Conservation (phyloP, 2,329 filamentous ascomycete genomes). For the Drechmeria coniospora region DNA sequence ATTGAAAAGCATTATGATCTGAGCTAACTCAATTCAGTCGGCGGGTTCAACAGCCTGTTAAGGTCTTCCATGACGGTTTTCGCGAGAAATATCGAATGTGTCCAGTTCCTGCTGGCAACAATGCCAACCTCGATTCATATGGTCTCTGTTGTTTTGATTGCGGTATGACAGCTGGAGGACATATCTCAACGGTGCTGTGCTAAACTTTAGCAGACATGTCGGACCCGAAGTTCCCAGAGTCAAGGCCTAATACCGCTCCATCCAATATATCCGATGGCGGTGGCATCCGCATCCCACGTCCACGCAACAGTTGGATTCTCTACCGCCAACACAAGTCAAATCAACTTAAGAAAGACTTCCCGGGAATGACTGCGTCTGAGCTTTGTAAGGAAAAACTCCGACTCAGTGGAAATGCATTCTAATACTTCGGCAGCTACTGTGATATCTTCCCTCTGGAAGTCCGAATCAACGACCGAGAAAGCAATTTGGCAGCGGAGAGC, state of each 20-base stretch:
- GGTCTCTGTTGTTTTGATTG: constrained; percentile 8
- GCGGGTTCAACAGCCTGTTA: constrained; percentile 11
- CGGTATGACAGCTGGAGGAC: constrained; percentile 8
- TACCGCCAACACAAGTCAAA: constrained; percentile 15
- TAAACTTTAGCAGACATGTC: constrained; percentile 2
- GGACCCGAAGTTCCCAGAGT: constrained; percentile 1
- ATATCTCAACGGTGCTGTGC: too few relatives aligned
- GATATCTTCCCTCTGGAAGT: constrained; percentile 14
- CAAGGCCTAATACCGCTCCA: background rate
- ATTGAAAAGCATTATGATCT: background rate
- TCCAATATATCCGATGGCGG: too few relatives aligned
- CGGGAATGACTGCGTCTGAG: constrained; percentile 12
- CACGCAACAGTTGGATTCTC: constrained; percentile 18
- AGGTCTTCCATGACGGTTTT: constrained; percentile 10
- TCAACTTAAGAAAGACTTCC: constrained; percentile 9
- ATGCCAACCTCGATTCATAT: constrained; percentile 5
- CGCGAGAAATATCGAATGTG: constrained; percentile 13
- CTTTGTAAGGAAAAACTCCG: constrained; percentile 17
- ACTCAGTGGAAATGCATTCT: background rate
- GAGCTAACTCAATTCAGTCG: constrained; percentile 8
- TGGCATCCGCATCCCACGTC: constrained; percentile 11
- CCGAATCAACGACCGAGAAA: constrained; percentile 10
- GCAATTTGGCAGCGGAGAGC: constrained; percentile 9
- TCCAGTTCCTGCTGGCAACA: constrained; percentile 7
- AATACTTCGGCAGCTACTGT: constrained; percentile 10